Evolutionary conservation across 768 basidiomycete species (phyloP).

Genomic region (Phylloporus sp.): DNA sequence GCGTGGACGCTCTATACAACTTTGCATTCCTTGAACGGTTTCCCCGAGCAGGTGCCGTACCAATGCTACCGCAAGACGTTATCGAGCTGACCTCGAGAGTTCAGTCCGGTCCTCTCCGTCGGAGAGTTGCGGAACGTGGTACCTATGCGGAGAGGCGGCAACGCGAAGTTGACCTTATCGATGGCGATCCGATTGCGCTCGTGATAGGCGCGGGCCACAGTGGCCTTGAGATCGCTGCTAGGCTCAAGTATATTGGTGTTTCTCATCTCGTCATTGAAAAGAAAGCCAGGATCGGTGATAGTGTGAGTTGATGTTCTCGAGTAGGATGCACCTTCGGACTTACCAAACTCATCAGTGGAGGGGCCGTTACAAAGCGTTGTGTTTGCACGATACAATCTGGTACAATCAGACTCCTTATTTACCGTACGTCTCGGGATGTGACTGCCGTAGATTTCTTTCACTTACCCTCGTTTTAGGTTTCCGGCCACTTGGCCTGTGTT

Average conservation of each 20-base stretch:
- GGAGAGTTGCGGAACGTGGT: constrained; percentile 43
- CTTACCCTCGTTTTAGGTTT: constrained; percentile 34
- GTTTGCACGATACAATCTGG: constrained; percentile 53
- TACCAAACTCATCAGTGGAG: constrained; percentile 40
- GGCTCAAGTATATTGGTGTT: constrained; percentile 59
- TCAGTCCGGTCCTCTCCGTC: constrained; percentile 40
- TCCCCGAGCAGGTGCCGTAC: constrained; percentile 43
- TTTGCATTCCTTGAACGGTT: constrained; percentile 53
- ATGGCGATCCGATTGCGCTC: constrained; percentile 53
- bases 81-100: not conserved
- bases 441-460: not conserved
- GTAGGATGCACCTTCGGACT: not conserved
- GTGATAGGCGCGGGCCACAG: constrained; percentile 65
- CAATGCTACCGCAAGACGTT: not conserved
- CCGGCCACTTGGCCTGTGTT: constrained; percentile 53
- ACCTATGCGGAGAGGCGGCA: constrained; percentile 50
- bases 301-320: constrained; percentile 8
- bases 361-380: constrained; percentile 54
- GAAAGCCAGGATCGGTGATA: constrained; percentile 50
- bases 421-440: constrained; percentile 32
- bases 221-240: constrained; percentile 61
- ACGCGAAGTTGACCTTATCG: constrained; percentile 42
- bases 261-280: constrained; percentile 54
- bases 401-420: constrained; percentile 56
- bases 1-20: constrained; percentile 58